Base-by-base conservation (phyloP, 768 basidiomycete genomes). In the Panaeolus papilionaceus region DNA sequence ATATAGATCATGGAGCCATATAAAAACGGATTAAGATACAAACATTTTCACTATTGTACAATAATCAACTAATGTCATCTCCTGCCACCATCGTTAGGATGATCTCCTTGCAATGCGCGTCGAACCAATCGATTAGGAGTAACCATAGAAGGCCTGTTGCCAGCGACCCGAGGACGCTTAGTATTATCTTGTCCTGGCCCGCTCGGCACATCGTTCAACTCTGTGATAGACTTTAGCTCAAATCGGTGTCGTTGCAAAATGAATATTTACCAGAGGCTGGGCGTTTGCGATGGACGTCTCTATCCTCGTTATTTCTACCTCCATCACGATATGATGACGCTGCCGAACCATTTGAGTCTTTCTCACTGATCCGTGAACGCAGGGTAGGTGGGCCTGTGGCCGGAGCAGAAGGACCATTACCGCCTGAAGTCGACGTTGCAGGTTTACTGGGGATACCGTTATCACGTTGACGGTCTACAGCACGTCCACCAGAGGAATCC, bases 221-320 rank as follows among this genome's bases (percentile, higher is more conserved):
- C 54, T 58, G 54, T 12, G 12, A 6, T 14, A 11, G 14, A 12
- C 23, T 26, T 58, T 58, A 58, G 54, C 14, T 28, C 2, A 10
- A 12, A 28, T 18, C 10, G 12, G 1, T 16, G 0, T 28, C 7
- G 62, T 38, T 28, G 45, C 23, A 38, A 69, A 33, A 62, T 44
- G 51, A 9, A 37, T 49, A 75, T 86, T 70, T 79, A 92, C 92
- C 93, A 75, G 90, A 86, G 39, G 82, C 77, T 26, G 88, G 86
- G 65, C 92, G 85, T 79, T 94, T 94, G 73, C 91, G 82, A 67
- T 75, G 81, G 47, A 79, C 80, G 68, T 92, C 90, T 61, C 88
- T 85, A 37, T 91, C 90, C 18, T 92, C 90, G 10, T 92, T 89
- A 69, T 83, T 83, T 65, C 80, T 75, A 49, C 78, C 76, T 61